Base-by-base conservation (phyloP, 2,329 filamentous ascomycete species). In the Colletotrichum incanum region DNA sequence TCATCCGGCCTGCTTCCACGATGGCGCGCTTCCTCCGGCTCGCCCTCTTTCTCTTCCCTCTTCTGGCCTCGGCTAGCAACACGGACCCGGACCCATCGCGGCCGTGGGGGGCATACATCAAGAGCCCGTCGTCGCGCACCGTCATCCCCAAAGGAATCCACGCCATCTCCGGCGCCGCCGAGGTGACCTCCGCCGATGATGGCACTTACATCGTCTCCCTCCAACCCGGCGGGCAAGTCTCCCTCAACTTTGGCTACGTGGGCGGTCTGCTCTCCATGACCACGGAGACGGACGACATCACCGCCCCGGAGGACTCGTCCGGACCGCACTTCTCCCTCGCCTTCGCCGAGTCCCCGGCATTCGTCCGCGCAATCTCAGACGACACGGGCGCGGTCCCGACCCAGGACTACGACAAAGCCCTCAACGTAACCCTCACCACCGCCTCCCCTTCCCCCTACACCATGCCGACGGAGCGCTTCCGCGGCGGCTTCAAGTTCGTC, bases 401-500 rank as follows among this genome's bases (percentile, higher is more conserved):
- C 5, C 72, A 74, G 61, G 76, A 77, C 72, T 77, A 74, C 62
- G 76, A 77, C 70, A 74, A 74, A 37, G 75, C 72, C 26, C 73
- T 77, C 58, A 75, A 75, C 55, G 71, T 77, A 18, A 68, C 76
- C 4, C 58, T 76, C 11, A 9, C 64, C 11, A 2, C 62, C 5
- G 63, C 62, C 14, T 37, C 47, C 11, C 45, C 60, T 4, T 54
- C 37, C 45, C 20, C 45, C 3, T 77, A 74, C 65, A 58, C 34
- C 11, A 75, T 73, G 65, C 73, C 76, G 1, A 82, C 81, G 65
- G 76, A 79, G 54, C 78, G 79, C 26, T 79, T 84, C 71, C 79
- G 84, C 16, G 84, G 85, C 11, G 84, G 84, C 1, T 86, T 86
- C 72, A 79, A 82, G 4, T 88, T 86, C 65, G 75, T 86, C 52